Percentiles rank a stretch among this genome's conserved stretches.
Conservation (phyloP, 2,329 filamentous ascomycete species). For the Paecilomyces formosus region DNA sequence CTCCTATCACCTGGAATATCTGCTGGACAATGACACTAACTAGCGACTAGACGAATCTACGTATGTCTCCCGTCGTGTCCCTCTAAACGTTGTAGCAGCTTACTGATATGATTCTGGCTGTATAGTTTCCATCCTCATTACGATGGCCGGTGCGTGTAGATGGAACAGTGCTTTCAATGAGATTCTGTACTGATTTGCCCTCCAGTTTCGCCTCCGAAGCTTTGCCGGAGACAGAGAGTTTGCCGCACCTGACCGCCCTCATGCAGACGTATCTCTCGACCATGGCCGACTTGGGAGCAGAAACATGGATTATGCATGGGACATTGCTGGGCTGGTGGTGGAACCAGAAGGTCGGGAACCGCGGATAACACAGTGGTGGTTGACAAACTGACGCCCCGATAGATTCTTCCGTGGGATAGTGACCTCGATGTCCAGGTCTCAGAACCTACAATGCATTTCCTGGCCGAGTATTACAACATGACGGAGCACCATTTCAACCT, state of each 20-base stretch:
- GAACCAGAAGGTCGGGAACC: slow-evolving; percentile 43
- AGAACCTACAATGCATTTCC: slow-evolving; percentile 47
- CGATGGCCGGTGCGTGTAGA: slow-evolving; percentile 38
- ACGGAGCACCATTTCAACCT: slow-evolving; percentile 46
- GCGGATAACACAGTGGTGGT: background rate
- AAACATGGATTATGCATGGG: slow-evolving; percentile 60
- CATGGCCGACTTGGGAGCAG: slow-evolving; percentile 49
- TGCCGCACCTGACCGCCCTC: slow-evolving; percentile 42
- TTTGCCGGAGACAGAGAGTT: slow-evolving; percentile 41
- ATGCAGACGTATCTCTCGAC: slow-evolving; percentile 50
- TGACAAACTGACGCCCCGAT: background rate
- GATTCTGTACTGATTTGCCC: slow-evolving; percentile 6
- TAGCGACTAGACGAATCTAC: slow-evolving; percentile 33
- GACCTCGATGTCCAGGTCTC: slow-evolving; percentile 55
- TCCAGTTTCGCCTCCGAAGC: slow-evolving; percentile 40
- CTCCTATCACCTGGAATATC: slow-evolving; percentile 2
- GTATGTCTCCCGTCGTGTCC: slow-evolving; percentile 19
- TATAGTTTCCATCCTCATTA: slow-evolving; percentile 48
- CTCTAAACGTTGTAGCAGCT: background rate
- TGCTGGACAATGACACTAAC: slow-evolving; percentile 7
- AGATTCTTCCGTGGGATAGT: slow-evolving; percentile 55
- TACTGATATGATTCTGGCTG: background rate
- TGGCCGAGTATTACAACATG: slow-evolving; percentile 56
- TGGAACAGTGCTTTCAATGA: too few species aligned
- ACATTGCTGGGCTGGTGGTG: slow-evolving; percentile 57